A percentile compares a stretch with the other conserved stretches of the same genome.
phyloP scores from a whole-genome alignment of 805 yeast genomes.

The Metschnikowia continentalis region DNA sequence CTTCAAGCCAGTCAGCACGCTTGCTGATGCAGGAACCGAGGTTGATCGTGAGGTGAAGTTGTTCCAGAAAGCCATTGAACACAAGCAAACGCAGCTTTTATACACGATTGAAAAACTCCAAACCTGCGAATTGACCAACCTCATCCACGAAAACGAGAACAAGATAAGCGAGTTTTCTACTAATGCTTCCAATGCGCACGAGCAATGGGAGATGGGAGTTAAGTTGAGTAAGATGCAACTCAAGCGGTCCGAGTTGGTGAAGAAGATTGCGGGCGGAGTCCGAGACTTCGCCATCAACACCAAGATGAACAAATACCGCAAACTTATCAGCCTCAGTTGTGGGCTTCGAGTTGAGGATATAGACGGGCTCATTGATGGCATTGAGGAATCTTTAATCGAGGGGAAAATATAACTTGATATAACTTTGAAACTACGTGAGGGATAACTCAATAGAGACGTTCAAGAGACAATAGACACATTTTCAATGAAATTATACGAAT shows the following conservation, averaged over 20 bases:
- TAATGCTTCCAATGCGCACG: not conserved
- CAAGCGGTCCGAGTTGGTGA: conserved; percentile 39
- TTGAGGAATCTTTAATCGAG: conserved; percentile 27
- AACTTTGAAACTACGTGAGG: not conserved
- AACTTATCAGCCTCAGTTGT: conserved; percentile 70
- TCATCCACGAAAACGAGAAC: conserved; percentile 36
- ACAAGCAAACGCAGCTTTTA: conserved; percentile 12
- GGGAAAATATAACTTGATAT: conserved; percentile 4
- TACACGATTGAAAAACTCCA: conserved; percentile 22
- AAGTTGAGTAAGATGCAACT: conserved; percentile 50
- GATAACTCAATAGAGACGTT: not conserved
- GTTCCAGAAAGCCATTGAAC: conserved; percentile 7
- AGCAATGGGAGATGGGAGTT: conserved; percentile 13
- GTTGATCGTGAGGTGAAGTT: conserved; percentile 17
- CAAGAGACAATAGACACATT: not conserved
- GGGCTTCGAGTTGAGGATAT: conserved; percentile 77
- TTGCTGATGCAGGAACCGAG: conserved; percentile 25
- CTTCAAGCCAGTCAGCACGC: conserved; percentile 20
- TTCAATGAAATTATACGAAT: not conserved
- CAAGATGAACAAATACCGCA: conserved; percentile 70
- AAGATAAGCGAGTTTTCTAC: not conserved
- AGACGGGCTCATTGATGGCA: conserved; percentile 76
- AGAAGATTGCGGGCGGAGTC: conserved; percentile 46
- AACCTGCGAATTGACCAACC: conserved; percentile 41
- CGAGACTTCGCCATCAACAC: conserved; percentile 43